Evolutionary conservation across 768 basidiomycete genomes (phyloP), one percentile per base, ranked within the genome.

Genomic region (Phaffia australis): DNA sequence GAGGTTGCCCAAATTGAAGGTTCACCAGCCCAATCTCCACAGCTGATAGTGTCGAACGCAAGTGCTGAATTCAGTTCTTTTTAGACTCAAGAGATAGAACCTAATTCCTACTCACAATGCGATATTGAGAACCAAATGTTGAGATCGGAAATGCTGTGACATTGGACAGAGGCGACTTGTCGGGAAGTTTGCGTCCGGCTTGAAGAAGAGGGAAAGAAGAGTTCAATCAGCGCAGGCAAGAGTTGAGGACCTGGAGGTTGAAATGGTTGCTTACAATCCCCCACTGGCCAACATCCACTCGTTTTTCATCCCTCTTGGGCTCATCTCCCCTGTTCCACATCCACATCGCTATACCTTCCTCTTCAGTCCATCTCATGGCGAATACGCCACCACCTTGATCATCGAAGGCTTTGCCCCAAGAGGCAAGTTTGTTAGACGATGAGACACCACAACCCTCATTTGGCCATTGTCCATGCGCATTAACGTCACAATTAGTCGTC

Each of bases 401-500:
- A 42, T 64, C 56, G 63, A 64, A 64, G 1, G 54, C 55, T 8
- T 64, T 56, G 11, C 63, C 63, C 54, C 55, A 64, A 7, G 50
- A 56, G 9, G 35, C 35, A 11, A 14, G 35, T 18, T 51, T 47
- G 7, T 49, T 54, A 19, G 35, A 18, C 21, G 19, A 15, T 18
- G 55, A 35, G 3, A 64, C 63, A 3, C 63, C 63, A 14, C 63
- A 64, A 14, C 63, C 63, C 29, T 64, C 63, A 54, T 64, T 64
- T 29, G 55, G 21, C 63, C 63, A 64, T 23, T 64, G 63, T 1
- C 42, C 23, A 18, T 42, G 21, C 9, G 63, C 63, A 9, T 56
- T 30, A 48, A 64, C 63, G 42, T 64, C 63, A 56, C 63, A 64
- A 25, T 64, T 56, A 54, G 48, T 56, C 9, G 63, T 64, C 55